phyloP scores from a whole-genome alignment of 768 basidiomycete species.

The Tylopilus plumbeoviolaceoides region DNA sequence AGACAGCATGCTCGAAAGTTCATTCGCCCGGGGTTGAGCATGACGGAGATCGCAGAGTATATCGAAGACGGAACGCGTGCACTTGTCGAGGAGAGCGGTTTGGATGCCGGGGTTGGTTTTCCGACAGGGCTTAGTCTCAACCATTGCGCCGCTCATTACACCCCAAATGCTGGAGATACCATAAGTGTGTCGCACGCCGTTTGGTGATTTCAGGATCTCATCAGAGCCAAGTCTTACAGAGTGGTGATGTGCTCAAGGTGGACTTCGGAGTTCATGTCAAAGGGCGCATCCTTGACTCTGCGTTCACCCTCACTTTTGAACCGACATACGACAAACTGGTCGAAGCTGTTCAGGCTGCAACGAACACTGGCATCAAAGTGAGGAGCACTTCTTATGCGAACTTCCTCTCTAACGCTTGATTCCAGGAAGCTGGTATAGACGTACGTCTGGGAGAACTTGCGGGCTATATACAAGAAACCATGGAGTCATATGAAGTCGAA shows the following conservation, averaged over 20 bases:
- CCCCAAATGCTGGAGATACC: conserved; percentile 91
- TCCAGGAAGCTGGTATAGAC: conserved; percentile 93
- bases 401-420: conserved; percentile 1
- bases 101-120: conserved; percentile 88
- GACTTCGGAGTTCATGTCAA: conserved; percentile 97
- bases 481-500: conserved; percentile 98
- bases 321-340: conserved; percentile 86
- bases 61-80: conserved; percentile 92
- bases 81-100: conserved; percentile 85
- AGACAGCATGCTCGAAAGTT: conserved; percentile 72
- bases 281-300: conserved; percentile 93
- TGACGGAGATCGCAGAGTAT: conserved; percentile 89
- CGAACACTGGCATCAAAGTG: conserved; percentile 86
- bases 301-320: conserved; percentile 89
- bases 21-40: conserved; percentile 90
- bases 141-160: conserved; percentile 94
- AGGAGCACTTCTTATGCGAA: conserved; percentile 11
- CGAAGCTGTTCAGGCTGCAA: conserved; percentile 91
- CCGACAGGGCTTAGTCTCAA: conserved; percentile 95
- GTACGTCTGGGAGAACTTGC: conserved; percentile 90
- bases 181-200: conserved; percentile 46
- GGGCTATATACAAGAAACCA: conserved; percentile 92
- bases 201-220: conserved; percentile 6
- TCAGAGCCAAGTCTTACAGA: conserved; percentile 60
- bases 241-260: conserved; percentile 90